These are phyloP conservation scores for Verticillium alfalfae DNA, from an alignment of 2,329 filamentous ascomycete species.

Conservation along the genomic window DNA sequence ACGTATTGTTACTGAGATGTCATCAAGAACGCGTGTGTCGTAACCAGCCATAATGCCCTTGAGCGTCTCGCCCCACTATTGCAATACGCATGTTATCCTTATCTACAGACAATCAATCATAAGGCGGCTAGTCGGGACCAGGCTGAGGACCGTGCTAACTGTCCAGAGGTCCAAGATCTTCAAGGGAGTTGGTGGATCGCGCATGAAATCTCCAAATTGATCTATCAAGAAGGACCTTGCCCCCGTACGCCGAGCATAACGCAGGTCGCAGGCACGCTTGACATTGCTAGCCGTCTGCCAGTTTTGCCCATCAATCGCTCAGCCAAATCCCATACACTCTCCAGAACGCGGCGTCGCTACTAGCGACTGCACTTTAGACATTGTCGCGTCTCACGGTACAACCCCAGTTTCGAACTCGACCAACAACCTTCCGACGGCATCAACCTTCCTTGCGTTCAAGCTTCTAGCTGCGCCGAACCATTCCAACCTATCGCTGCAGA, in stretches of 20 bases:
- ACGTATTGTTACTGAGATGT: too few relatives aligned
- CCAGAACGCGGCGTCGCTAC: neutral
- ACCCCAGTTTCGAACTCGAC: neutral
- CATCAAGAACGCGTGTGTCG: too few relatives aligned
- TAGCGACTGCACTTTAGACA: neutral
- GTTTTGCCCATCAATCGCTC: neutral
- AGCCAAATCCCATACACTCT: neutral
- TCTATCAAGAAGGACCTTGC: neutral
- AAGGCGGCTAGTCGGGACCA: too few relatives aligned
- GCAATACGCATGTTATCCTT: neutral
- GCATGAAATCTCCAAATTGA: conserved; percentile 15
- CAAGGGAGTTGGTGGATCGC: neutral
- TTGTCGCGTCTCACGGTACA: neutral
- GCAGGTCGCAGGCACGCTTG: neutral
- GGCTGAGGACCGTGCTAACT: neutral
- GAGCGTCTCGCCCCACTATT: neutral
- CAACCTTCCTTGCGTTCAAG: neutral
- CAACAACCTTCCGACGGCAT: neutral
- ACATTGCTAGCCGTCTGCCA: neutral
- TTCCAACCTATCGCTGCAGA: neutral
- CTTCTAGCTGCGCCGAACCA: neutral
- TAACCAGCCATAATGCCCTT: too few relatives aligned
- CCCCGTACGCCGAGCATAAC: neutral
- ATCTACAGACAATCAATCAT: neutral
- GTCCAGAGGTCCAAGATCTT: neutral